A percentile compares a stretch with the other conserved stretches of the same genome.
Evolutionary conservation across 805 yeast genomes (phyloP).

Genomic region (Spathaspora passalidarum): DNA sequence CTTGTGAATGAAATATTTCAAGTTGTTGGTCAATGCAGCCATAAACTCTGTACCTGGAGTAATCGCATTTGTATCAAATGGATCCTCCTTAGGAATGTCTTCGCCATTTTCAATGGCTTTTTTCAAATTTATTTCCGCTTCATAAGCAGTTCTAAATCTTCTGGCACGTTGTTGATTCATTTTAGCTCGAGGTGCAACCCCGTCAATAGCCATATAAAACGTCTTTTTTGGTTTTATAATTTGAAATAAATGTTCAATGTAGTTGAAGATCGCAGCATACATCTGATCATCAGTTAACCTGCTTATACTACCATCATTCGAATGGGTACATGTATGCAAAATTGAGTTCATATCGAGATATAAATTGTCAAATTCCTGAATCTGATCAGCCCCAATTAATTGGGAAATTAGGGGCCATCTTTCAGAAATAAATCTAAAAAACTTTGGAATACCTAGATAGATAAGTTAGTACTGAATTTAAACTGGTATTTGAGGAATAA

Average conservation of each 20-base stretch:
- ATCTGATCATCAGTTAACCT: slow-evolving; percentile 85
- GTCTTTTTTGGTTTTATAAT: slow-evolving; percentile 82
- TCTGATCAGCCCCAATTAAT: slow-evolving; percentile 65
- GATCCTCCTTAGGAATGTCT: slow-evolving; percentile 75
- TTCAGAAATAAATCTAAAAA: slow-evolving; percentile 94
- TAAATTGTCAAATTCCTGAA: slow-evolving; percentile 92
- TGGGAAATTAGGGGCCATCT: slow-evolving; percentile 98
- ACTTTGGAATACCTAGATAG: slow-evolving; percentile 82
- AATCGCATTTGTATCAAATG: slow-evolving; percentile 88
- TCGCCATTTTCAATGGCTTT: slow-evolving; percentile 74
- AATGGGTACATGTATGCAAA: slow-evolving; percentile 88
- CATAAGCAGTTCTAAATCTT: slow-evolving; percentile 90
- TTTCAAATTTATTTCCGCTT: slow-evolving; percentile 75
- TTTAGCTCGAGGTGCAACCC: slow-evolving; percentile 98
- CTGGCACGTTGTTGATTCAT: slow-evolving; percentile 98
- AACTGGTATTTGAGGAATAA: background rate
- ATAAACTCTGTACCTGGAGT: slow-evolving; percentile 97
- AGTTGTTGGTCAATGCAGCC: slow-evolving; percentile 79
- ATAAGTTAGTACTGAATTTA: background rate
- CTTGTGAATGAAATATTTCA: slow-evolving; percentile 84
- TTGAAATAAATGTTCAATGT: slow-evolving; percentile 89
- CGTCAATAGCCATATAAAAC: slow-evolving; percentile 96
- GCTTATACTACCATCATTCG: slow-evolving; percentile 61
- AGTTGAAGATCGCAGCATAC: slow-evolving; percentile 87
- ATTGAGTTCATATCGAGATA: slow-evolving; percentile 98